phyloP scores from a whole-genome alignment of 352 stramenopile species.

The Peronospora farinosa region DNA sequence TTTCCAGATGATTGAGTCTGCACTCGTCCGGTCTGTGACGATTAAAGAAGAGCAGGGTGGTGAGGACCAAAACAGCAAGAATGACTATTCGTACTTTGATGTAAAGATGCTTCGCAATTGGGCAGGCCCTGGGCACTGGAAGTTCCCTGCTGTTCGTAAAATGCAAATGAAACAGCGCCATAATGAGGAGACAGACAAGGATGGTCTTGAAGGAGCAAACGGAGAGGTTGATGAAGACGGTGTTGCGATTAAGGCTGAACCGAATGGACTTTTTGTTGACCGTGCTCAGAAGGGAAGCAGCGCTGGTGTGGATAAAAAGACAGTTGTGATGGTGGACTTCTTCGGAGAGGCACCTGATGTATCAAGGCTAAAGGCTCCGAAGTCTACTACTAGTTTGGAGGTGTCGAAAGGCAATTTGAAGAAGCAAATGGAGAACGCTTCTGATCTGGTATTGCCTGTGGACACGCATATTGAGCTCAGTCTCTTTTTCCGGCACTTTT shows the following conservation, averaged over 20 bases:
- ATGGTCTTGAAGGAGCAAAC: slow-evolving; percentile 26
- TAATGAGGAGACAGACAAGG: slow-evolving; percentile 23
- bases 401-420: slow-evolving; percentile 48
- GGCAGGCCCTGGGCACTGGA: slow-evolving; percentile 69
- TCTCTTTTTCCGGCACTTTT: slow-evolving; percentile 71
- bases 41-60: slow-evolving; percentile 34
- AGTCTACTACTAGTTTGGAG: slow-evolving; percentile 29
- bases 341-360: slow-evolving; percentile 46
- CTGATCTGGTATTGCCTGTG: slow-evolving; percentile 67
- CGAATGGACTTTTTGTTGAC: slow-evolving; percentile 12
- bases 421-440: slow-evolving; percentile 46
- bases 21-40: slow-evolving; percentile 50
- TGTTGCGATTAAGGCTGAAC: slow-evolving; percentile 25
- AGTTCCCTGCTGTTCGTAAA: slow-evolving; percentile 52
- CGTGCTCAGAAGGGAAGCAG: slow-evolving; percentile 17
- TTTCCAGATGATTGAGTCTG: slow-evolving; percentile 70
- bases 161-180: slow-evolving; percentile 32
- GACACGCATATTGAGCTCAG: slow-evolving; percentile 66
- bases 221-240: slow-evolving; percentile 28
- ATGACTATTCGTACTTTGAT: slow-evolving; percentile 83
- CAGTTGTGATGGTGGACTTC: slow-evolving; percentile 46
- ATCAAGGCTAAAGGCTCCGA: slow-evolving; percentile 37
- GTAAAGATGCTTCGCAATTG: slow-evolving; percentile 79
- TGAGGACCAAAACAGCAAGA: slow-evolving; percentile 37
- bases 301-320: slow-evolving; percentile 38